Evolutionary conservation across 805 yeast species (phyloP).

Genomic region (Candida multigemmis): DNA sequence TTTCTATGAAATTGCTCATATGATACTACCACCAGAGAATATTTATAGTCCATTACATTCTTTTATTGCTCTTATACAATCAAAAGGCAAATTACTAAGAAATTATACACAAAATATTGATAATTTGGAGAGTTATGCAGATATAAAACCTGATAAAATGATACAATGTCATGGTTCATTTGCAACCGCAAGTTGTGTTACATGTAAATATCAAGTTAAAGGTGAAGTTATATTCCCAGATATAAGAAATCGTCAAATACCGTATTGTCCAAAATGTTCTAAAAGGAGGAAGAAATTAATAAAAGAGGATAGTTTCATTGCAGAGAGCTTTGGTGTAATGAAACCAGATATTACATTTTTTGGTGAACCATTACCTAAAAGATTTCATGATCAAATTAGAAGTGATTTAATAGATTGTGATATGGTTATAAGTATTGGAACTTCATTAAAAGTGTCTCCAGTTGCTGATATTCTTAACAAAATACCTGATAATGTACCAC

Average conservation of each 20-base stretch:
- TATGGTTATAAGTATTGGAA: slow-evolving; percentile 74
- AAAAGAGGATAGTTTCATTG: slow-evolving; percentile 15
- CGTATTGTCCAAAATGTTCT: slow-evolving; percentile 44
- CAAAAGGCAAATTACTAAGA: slow-evolving; percentile 26
- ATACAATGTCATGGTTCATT: slow-evolving; percentile 84
- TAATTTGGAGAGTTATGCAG: slow-evolving; percentile 39
- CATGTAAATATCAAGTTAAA: slow-evolving; percentile 53
- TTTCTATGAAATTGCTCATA: slow-evolving; percentile 34
- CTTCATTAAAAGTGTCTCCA: slow-evolving; percentile 64
- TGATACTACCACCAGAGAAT: slow-evolving; percentile 32
- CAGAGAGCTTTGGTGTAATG: slow-evolving; percentile 41
- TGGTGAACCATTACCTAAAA: slow-evolving; percentile 56
- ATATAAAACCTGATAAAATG: slow-evolving; percentile 43
- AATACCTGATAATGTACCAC: slow-evolving; percentile 25
- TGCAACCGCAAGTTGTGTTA: slow-evolving; percentile 63
- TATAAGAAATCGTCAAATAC: slow-evolving; percentile 39
- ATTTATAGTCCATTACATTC: slow-evolving; percentile 29
- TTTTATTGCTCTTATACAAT: slow-evolving; percentile 27
- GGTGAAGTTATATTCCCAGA: slow-evolving; percentile 39
- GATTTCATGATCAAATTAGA: slow-evolving; percentile 21
- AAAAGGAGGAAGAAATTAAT: slow-evolving; percentile 10
- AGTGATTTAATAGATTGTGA: slow-evolving; percentile 65
- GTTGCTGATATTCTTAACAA: slow-evolving; percentile 31
- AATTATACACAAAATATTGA: slow-evolving; percentile 39
- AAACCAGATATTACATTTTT: slow-evolving; percentile 88